A percentile compares a stretch with the other conserved stretches of the same genome.
phyloP scores from a whole-genome alignment of 169 alveolate genomes.

The Plasmodium vinckei region DNA sequence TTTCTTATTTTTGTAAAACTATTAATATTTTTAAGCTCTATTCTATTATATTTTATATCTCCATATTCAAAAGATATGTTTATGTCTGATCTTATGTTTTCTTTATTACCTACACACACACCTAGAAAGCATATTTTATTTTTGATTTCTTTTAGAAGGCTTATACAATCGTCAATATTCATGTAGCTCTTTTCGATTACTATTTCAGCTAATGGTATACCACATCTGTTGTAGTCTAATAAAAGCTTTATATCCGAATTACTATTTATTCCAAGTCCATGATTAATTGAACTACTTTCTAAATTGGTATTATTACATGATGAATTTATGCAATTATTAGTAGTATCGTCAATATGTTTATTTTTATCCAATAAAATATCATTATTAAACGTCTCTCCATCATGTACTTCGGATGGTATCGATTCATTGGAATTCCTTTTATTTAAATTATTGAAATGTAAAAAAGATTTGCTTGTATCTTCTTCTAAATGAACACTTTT shows the following conservation, averaged over 20 bases:
- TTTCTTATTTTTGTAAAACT: conserved; percentile 79
- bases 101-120: conserved; percentile 83
- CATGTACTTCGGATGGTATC: not conserved
- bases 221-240: conserved; percentile 86
- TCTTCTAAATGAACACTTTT: conserved; percentile 83
- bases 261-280: not conserved
- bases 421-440: not conserved
- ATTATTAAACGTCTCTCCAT: not conserved
- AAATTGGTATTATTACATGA: not conserved
- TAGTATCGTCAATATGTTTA: not conserved
- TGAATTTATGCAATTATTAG: not conserved
- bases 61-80: conserved; percentile 80
- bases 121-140: conserved; percentile 77
- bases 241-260: conserved; percentile 13
- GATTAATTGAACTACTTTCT: not conserved
- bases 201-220: conserved; percentile 83
- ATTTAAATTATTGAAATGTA: not conserved
- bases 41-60: conserved; percentile 68
- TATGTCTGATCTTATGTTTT: conserved; percentile 84
- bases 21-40: conserved; percentile 84
- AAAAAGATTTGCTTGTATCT: conserved; percentile 82
- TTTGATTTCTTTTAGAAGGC: conserved; percentile 77
- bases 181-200: conserved; percentile 79
- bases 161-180: conserved; percentile 80
- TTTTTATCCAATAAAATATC: not conserved